A percentile compares a stretch with the other conserved stretches of the same genome.
phyloP scores from a whole-genome alignment of 2,329 filamentous ascomycete species.

The Penicillium sp. region DNA sequence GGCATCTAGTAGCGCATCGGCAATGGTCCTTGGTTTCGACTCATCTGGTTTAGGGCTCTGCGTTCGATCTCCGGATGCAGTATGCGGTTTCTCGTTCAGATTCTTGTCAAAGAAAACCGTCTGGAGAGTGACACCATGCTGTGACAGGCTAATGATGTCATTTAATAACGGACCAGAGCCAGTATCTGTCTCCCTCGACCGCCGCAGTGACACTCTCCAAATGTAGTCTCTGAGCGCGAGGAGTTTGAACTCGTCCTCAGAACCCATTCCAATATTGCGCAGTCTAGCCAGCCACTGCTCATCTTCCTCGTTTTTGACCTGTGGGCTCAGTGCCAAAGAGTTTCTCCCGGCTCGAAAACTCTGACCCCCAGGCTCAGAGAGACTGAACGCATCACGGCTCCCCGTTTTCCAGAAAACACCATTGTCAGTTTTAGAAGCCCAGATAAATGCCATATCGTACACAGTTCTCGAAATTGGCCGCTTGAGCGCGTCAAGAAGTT shows the following conservation, averaged over 20 bases:
- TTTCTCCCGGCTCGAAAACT: slow-evolving; percentile 54
- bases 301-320: slow-evolving; percentile 83
- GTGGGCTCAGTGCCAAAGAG: slow-evolving; percentile 53
- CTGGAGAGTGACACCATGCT: slow-evolving; percentile 74
- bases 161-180: slow-evolving; percentile 53
- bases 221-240: slow-evolving; percentile 85
- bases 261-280: slow-evolving; percentile 73
- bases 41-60: slow-evolving; percentile 34
- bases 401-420: slow-evolving; percentile 84
- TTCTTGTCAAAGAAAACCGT: slow-evolving; percentile 90
- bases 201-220: slow-evolving; percentile 76
- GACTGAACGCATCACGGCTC: slow-evolving; percentile 66
- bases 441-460: slow-evolving; percentile 79
- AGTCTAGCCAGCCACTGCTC: slow-evolving; percentile 87
- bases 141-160: slow-evolving; percentile 70
- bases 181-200: slow-evolving; percentile 51
- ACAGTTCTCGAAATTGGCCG: slow-evolving; percentile 74
- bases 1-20: slow-evolving; percentile 86
- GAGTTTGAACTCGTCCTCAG: slow-evolving; percentile 87
- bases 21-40: slow-evolving; percentile 68
- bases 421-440: slow-evolving; percentile 77
- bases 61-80: slow-evolving; percentile 24
- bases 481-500: slow-evolving; percentile 77
- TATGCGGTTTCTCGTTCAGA: slow-evolving; percentile 49
- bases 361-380: slow-evolving; percentile 57